Evolutionary conservation across 2,329 filamentous ascomycete genomes (phyloP).

Genomic region (Aspergillus ibericus): DNA sequence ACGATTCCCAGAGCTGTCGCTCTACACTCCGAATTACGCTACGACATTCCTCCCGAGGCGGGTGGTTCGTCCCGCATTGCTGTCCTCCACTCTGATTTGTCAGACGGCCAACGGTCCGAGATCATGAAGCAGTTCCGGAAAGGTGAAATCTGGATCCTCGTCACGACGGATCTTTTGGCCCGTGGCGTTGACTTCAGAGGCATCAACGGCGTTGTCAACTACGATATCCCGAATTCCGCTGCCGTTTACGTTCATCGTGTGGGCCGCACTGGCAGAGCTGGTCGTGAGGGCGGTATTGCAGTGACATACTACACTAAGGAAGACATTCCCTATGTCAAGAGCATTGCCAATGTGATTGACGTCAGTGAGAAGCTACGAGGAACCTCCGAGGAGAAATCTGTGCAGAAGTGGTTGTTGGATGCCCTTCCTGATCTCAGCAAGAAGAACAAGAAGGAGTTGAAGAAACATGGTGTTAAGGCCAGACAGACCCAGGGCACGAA

Average conservation of each 20-base stretch:
- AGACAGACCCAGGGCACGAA: slow-evolving; percentile 53
- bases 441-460: slow-evolving; percentile 78
- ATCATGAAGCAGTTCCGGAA: slow-evolving; percentile 89
- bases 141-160: slow-evolving; percentile 93
- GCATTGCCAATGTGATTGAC: slow-evolving; percentile 88
- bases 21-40: slow-evolving; percentile 84
- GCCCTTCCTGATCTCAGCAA: slow-evolving; percentile 81
- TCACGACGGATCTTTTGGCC: slow-evolving; percentile 90
- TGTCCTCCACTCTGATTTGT: slow-evolving; percentile 83
- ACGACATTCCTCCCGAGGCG: slow-evolving; percentile 87
- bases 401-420: slow-evolving; percentile 85
- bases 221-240: slow-evolving; percentile 89
- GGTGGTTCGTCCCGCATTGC: slow-evolving; percentile 83
- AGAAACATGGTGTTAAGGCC: slow-evolving; percentile 76
- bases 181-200: slow-evolving; percentile 93
- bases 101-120: slow-evolving; percentile 69
- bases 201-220: slow-evolving; percentile 95
- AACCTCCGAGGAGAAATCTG: slow-evolving; percentile 53
- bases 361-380: slow-evolving; percentile 71
- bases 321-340: slow-evolving; percentile 85
- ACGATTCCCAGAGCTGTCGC: slow-evolving; percentile 89
- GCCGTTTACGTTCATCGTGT: slow-evolving; percentile 92
- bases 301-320: slow-evolving; percentile 96
- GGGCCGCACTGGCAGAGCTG: slow-evolving; percentile 85
- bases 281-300: slow-evolving; percentile 80